These are phyloP conservation scores for Tanacetum coccineum DNA, from an alignment of 129 eudicot genomes.

Conservation along the genomic window DNA sequence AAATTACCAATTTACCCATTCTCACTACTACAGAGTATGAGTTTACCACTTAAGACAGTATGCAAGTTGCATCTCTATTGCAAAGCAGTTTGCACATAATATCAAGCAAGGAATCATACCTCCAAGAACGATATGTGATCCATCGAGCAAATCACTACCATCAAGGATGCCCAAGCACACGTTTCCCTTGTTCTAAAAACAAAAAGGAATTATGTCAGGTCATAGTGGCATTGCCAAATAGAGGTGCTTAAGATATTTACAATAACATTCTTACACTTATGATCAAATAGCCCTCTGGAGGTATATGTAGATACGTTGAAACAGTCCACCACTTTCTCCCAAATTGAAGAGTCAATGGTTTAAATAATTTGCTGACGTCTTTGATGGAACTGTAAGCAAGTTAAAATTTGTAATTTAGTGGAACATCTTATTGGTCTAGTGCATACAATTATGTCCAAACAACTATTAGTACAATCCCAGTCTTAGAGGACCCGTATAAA, in stretches of 20 bases:
- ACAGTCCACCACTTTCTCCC: conserved; percentile 70
- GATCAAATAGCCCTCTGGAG: conserved; percentile 69
- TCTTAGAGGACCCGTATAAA: too few species aligned
- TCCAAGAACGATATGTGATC: conserved; percentile 71
- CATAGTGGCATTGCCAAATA: neutral
- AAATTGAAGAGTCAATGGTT: conserved; percentile 52
- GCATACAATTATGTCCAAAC: too few species aligned
- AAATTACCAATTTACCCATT: neutral
- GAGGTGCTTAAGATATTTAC: neutral
- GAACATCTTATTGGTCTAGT: too few species aligned
- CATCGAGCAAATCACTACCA: conserved; percentile 65
- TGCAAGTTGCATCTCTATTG: conserved; percentile 4
- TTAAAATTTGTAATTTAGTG: neutral
- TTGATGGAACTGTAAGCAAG: conserved; percentile 44
- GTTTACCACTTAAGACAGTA: neutral
- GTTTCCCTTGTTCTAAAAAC: conserved; percentile 60
- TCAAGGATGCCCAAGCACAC: conserved; percentile 80
- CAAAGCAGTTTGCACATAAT: neutral
- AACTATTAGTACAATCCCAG: too few species aligned
- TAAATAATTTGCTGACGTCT: conserved; percentile 53
- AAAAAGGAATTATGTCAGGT: conserved; percentile 6
- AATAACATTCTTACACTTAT: conserved; percentile 37
- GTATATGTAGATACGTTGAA: conserved; percentile 46
- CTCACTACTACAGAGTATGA: neutral
- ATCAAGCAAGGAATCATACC: conserved; percentile 38